Conservation (phyloP, 2,329 filamentous ascomycete genomes). For the Trichoderma sp. region DNA sequence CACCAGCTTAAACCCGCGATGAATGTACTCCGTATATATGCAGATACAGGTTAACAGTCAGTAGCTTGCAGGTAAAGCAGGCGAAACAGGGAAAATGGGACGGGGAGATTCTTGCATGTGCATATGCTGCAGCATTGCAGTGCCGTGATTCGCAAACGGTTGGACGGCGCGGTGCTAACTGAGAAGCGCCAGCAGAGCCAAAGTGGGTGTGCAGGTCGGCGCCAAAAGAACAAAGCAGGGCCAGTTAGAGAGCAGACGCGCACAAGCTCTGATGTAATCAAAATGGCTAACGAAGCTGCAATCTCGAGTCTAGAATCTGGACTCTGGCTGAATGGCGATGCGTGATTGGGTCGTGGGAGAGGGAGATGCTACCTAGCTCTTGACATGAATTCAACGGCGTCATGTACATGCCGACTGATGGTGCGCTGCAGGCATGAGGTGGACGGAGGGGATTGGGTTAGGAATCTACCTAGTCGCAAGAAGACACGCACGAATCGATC, state of each 20-base stretch:
- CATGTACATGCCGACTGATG: neutral
- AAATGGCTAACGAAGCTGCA: neutral
- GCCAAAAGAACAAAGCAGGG: neutral
- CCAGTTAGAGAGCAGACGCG: neutral
- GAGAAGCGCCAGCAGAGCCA: slow-evolving; percentile 1
- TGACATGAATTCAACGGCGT: neutral
- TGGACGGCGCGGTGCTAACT: neutral
- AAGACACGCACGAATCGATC: neutral
- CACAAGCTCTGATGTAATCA: neutral
- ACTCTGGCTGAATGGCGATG: neutral
- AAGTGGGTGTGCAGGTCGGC: slow-evolving; percentile 13
- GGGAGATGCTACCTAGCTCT: neutral
- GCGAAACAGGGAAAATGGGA: neutral
- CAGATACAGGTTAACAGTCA: neutral
- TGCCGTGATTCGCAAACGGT: slow-evolving; percentile 7
- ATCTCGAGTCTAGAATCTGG: neutral
- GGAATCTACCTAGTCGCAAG: neutral
- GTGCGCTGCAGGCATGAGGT: neutral
- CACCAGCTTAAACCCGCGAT: neutral
- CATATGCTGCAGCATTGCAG: neutral
- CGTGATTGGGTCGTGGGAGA: neutral
- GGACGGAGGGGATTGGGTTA: neutral
- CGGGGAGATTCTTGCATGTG: neutral
- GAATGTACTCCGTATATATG: neutral
- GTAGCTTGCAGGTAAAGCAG: neutral